Evolutionary conservation across 768 basidiomycete species (phyloP).

Genomic region (Neoboletus subvelutipes): DNA sequence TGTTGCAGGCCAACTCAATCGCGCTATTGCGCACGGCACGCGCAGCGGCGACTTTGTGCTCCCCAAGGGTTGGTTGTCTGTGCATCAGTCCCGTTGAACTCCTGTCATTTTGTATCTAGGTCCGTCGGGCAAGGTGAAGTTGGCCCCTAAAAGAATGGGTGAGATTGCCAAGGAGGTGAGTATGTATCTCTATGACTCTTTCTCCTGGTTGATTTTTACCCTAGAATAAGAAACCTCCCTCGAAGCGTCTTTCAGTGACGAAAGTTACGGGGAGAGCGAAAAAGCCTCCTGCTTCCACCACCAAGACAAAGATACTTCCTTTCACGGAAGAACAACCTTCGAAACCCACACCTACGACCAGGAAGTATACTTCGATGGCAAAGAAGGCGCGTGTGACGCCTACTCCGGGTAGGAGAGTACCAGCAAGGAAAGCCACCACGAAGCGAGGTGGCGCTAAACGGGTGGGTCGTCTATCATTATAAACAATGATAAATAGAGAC

Average conservation of each 20-base stretch:
- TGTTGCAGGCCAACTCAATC: constrained; percentile 48
- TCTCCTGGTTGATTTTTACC: neutral
- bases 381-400: constrained; percentile 23
- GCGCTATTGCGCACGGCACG: constrained; percentile 53
- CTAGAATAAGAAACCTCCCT: constrained; percentile 16
- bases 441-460: constrained; percentile 4
- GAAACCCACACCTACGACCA: constrained; percentile 8
- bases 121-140: constrained; percentile 28
- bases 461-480: constrained; percentile 6
- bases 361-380: constrained; percentile 25
- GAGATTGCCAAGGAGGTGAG: constrained; percentile 19
- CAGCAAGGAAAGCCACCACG: constrained; percentile 4
- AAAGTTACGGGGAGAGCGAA: neutral
- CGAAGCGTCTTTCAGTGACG: neutral
- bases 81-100: neutral
- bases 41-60: constrained; percentile 52
- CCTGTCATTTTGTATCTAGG: constrained; percentile 9
- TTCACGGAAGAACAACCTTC: neutral
- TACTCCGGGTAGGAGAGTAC: constrained; percentile 7
- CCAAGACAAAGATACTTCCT: neutral
- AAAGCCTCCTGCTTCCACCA: neutral
- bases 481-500: neutral
- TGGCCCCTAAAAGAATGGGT: constrained; percentile 15
- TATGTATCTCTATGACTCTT: neutral
- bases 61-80: constrained; percentile 46